Evolutionary conservation across 2,329 filamentous ascomycete genomes (phyloP).

Genomic region (Hypoxylon sp.): DNA sequence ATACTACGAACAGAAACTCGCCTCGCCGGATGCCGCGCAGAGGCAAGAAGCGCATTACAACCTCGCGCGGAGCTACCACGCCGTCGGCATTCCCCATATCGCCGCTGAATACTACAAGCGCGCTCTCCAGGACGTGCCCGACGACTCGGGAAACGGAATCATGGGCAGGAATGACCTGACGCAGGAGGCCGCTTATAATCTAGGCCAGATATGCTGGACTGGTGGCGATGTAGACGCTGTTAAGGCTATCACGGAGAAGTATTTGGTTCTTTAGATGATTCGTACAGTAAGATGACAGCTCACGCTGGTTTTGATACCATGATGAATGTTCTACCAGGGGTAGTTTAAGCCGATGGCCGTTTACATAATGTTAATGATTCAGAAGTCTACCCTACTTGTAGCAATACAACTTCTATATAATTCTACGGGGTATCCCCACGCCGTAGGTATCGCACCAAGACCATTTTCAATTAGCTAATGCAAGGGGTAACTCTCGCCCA

Average conservation of each 20-base stretch:
- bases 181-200: slow-evolving; percentile 53
- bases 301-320: background rate
- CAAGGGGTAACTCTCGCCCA: too few relatives aligned
- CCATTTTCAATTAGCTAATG: background rate
- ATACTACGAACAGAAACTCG: slow-evolving; percentile 75
- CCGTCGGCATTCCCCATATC: slow-evolving; percentile 79
- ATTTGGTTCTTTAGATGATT: slow-evolving; percentile 44
- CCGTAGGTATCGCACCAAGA: background rate
- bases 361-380: background rate
- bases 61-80: slow-evolving; percentile 81
- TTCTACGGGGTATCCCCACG: background rate
- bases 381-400: background rate
- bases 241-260: slow-evolving; percentile 46
- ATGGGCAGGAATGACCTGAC: slow-evolving; percentile 49
- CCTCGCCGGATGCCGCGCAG: slow-evolving; percentile 58
- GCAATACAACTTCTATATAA: background rate
- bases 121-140: slow-evolving; percentile 59
- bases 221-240: slow-evolving; percentile 50
- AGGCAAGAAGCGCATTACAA: slow-evolving; percentile 87
- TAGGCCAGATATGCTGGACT: slow-evolving; percentile 52
- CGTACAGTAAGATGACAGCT: background rate
- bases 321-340: background rate
- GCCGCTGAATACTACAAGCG: slow-evolving; percentile 79
- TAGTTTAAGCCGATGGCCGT: background rate
- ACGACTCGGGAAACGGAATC: slow-evolving; percentile 34